Percentiles rank a stretch among this genome's conserved stretches.
Conservation (phyloP, 2,329 filamentous ascomycete genomes). For the Dichotomopilus funicola region DNA sequence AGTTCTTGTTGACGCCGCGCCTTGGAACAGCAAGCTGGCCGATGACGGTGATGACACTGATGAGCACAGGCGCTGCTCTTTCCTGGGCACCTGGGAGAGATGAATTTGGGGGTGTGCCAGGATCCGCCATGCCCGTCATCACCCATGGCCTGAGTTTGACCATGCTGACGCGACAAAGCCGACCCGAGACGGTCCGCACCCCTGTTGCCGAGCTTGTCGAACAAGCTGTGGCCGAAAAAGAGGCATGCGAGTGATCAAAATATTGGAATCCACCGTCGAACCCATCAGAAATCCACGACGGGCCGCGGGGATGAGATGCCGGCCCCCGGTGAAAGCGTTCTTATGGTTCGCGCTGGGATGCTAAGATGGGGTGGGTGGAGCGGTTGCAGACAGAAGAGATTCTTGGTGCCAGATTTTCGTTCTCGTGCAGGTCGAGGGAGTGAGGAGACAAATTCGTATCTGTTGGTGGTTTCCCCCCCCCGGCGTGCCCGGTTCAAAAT, state of each 20-base stretch:
- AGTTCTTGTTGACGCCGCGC: no score
- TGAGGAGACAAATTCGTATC: no score
- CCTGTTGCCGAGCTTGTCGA: not conserved
- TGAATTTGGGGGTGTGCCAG: constrained; percentile 3
- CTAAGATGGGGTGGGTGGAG: not conserved
- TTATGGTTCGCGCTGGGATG: constrained; percentile 1
- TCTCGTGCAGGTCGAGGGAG: no score
- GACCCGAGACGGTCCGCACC: constrained; percentile 13
- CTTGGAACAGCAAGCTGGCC: not conserved
- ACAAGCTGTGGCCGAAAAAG: not conserved
- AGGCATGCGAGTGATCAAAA: constrained; percentile 6
- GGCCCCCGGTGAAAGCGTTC: not conserved
- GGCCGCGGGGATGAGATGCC: constrained; percentile 4
- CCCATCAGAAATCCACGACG: constrained; percentile 1
- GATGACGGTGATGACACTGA: not conserved
- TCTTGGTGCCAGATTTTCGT: no score
- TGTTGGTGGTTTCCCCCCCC: no score
- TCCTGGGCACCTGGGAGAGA: not conserved
- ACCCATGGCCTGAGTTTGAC: constrained; percentile 13
- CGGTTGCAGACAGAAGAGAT: not conserved
- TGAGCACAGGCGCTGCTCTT: not conserved
- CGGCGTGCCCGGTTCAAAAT: no score
- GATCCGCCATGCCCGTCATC: constrained; percentile 22
- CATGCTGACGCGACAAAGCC: constrained; percentile 3
- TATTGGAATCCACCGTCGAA: constrained; percentile 4